phyloP scores from a whole-genome alignment of 768 basidiomycete genomes.

The Mycena vulgaris region DNA sequence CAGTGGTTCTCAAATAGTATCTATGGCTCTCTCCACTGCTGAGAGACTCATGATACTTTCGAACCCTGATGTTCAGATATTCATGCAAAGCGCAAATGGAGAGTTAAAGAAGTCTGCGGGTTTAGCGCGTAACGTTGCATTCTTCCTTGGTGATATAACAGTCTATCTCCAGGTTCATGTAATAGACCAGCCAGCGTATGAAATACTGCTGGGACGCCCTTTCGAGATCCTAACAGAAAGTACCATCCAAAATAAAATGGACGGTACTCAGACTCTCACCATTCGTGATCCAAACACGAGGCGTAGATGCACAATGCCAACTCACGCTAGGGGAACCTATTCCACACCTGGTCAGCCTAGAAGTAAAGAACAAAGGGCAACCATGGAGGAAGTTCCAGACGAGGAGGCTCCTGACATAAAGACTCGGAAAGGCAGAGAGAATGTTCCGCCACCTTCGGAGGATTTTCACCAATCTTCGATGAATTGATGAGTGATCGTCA shows the following conservation, averaged over 20 bases:
- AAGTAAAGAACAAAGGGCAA: no score
- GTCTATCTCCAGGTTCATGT: conserved; percentile 27
- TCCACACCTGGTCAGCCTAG: no score
- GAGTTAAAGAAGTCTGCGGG: conserved; percentile 41
- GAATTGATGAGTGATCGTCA: background rate
- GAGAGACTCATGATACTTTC: conserved; percentile 20
- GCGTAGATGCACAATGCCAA: background rate
- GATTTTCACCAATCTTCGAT: background rate
- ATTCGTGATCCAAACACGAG: conserved; percentile 45
- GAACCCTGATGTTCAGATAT: conserved; percentile 40
- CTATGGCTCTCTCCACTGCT: conserved; percentile 39
- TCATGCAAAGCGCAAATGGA: conserved; percentile 38
- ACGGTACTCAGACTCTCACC: conserved; percentile 6
- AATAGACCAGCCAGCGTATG: background rate
- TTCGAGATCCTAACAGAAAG: background rate
- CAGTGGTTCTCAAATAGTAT: conserved; percentile 48
- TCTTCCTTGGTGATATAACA: conserved; percentile 39
- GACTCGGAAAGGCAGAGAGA: background rate
- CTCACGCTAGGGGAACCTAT: background rate
- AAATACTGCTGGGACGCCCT: background rate
- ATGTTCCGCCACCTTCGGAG: background rate
- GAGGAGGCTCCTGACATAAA: background rate
- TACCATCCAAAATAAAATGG: background rate
- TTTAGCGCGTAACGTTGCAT: conserved; percentile 45
- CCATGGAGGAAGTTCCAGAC: background rate